Evolutionary conservation across 2,329 filamentous ascomycete genomes (phyloP).

Genomic region (Penicillium sp.): DNA sequence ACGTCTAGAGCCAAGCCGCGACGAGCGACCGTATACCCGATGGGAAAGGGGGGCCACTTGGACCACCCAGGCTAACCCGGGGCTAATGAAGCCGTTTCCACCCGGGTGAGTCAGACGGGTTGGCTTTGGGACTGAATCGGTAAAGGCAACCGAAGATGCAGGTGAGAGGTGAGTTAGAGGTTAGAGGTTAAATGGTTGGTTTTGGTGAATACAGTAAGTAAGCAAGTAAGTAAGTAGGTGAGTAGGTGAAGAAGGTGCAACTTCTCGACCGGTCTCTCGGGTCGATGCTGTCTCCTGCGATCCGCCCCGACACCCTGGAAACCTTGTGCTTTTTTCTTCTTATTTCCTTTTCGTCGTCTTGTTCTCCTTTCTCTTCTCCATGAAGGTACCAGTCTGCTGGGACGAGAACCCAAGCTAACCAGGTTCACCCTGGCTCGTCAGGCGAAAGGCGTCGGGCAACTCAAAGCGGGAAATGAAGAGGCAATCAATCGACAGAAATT

Average conservation of each 20-base stretch:
- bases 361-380: neutral
- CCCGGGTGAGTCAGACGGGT: slow-evolving; percentile 24
- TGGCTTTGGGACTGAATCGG: slow-evolving; percentile 20
- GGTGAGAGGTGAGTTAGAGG: neutral
- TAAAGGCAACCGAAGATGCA: slow-evolving; percentile 26
- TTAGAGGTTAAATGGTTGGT: too few relatives aligned
- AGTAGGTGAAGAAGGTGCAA: neutral
- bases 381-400: neutral
- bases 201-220: too few relatives aligned
- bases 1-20: slow-evolving; percentile 19
- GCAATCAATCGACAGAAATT: neutral
- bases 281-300: slow-evolving; percentile 11
- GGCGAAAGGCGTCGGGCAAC: slow-evolving; percentile 5
- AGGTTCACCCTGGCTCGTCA: neutral
- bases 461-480: slow-evolving; percentile 3
- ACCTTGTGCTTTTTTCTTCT: neutral
- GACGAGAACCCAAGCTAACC: neutral
- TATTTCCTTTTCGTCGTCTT: neutral
- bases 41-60: slow-evolving; percentile 14
- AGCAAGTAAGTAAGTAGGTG: too few relatives aligned
- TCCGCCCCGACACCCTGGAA: slow-evolving; percentile 5
- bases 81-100: slow-evolving; percentile 21
- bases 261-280: slow-evolving; percentile 18
- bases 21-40: slow-evolving; percentile 26
- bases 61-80: slow-evolving; percentile 3